These are phyloP conservation scores for Yarrowia alimentaria DNA, from an alignment of 805 yeast genomes.

Conservation along the genomic window DNA sequence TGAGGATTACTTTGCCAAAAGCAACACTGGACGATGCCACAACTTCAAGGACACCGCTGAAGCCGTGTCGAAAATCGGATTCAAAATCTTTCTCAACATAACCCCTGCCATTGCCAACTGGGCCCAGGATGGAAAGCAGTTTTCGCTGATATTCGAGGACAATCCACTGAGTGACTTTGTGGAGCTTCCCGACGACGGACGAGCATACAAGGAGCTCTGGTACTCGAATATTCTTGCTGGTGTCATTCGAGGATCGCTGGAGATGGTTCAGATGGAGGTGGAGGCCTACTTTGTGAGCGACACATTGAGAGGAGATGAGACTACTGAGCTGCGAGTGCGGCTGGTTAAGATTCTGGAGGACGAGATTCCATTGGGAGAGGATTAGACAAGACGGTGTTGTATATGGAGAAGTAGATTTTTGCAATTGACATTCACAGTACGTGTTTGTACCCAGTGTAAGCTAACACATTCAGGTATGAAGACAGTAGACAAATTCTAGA, in stretches of 20 bases:
- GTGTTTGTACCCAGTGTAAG: too few species aligned
- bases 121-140: slow-evolving; percentile 72
- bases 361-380: slow-evolving; percentile 97
- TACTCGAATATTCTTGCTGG: slow-evolving; percentile 89
- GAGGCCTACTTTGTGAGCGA: slow-evolving; percentile 80
- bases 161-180: slow-evolving; percentile 95
- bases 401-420: too few species aligned
- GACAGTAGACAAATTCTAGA: too few species aligned
- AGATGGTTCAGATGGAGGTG: slow-evolving; percentile 93
- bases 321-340: slow-evolving; percentile 74
- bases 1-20: slow-evolving; percentile 87
- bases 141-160: slow-evolving; percentile 69
- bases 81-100: slow-evolving; percentile 82
- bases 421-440: too few species aligned
- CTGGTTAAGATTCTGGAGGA: slow-evolving; percentile 75
- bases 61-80: slow-evolving; percentile 79
- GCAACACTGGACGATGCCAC: slow-evolving; percentile 80
- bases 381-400: too few species aligned
- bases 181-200: slow-evolving; percentile 81
- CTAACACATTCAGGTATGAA: too few species aligned
- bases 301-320: slow-evolving; percentile 74
- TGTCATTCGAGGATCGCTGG: slow-evolving; percentile 84
- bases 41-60: slow-evolving; percentile 85
- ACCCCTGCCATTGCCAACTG: slow-evolving; percentile 74
- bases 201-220: slow-evolving; percentile 75